Conservation (phyloP, 768 basidiomycete species). For the Hygrocybe coccinea region DNA sequence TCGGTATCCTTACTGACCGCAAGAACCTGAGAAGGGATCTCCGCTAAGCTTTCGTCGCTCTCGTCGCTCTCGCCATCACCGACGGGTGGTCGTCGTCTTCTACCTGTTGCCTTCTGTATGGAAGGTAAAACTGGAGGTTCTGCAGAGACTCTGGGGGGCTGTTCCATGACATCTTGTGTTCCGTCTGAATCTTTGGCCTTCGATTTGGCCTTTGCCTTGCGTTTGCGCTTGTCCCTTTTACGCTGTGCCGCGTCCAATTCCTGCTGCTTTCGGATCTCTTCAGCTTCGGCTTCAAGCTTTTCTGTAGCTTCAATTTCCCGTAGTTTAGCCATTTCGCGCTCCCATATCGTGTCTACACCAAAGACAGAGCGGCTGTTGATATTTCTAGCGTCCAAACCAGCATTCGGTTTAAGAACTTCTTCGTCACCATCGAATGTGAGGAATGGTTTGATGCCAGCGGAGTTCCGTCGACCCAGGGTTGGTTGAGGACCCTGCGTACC, state of each 20-base stretch:
- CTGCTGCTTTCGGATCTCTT: conserved; percentile 6
- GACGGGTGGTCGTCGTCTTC: conserved; percentile 34
- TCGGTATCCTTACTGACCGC: conserved; percentile 5
- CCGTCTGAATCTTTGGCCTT: background rate
- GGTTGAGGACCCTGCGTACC: conserved; percentile 35
- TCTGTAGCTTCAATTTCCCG: conserved; percentile 72
- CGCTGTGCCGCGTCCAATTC: background rate
- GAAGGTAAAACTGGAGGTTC: conserved; percentile 45
- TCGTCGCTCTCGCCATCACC: conserved; percentile 53
- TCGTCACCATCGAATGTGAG: conserved; percentile 58
- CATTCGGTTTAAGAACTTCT: conserved; percentile 26
- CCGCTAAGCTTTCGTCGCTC: conserved; percentile 31
- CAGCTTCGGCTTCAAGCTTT: conserved; percentile 44
- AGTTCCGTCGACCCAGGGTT: conserved; percentile 43
- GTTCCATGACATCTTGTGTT: conserved; percentile 10
- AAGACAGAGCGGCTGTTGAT: conserved; percentile 64
- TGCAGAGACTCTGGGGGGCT: conserved; percentile 29
- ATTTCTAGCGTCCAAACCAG: conserved; percentile 21
- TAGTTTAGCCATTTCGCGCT: conserved; percentile 78
- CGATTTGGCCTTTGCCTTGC: background rate
- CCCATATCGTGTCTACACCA: conserved; percentile 91
- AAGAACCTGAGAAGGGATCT: conserved; percentile 18
- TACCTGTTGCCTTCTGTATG: conserved; percentile 34
- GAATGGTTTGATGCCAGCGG: conserved; percentile 57
- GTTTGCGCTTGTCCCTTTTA: background rate